A percentile compares a stretch with the other conserved stretches of the same genome.
These are phyloP conservation scores for Pleomassaria siparia DNA, from an alignment of 2,329 filamentous ascomycete species.

Conservation along the genomic window DNA sequence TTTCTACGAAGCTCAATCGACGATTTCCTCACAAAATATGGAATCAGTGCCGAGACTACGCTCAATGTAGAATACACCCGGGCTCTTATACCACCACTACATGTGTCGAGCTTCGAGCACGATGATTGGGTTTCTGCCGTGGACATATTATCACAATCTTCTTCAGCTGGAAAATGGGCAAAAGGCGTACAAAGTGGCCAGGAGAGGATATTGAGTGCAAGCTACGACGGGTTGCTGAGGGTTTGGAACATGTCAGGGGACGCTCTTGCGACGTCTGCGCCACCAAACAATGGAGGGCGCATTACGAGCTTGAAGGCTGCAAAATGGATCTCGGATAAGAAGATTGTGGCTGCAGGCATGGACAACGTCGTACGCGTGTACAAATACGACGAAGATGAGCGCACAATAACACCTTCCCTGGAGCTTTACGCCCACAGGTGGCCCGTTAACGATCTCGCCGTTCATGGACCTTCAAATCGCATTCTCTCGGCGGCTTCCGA, in stretches of 20 bases:
- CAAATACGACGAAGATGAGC: slow-evolving; percentile 74
- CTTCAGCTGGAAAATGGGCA: slow-evolving; percentile 61
- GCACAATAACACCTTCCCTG: slow-evolving; percentile 68
- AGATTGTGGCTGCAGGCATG: slow-evolving; percentile 79
- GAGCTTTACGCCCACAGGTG: slow-evolving; percentile 83
- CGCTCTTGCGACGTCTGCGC: slow-evolving; percentile 73
- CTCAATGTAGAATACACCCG: slow-evolving; percentile 91
- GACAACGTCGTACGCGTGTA: slow-evolving; percentile 87
- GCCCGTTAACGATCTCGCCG: slow-evolving; percentile 71
- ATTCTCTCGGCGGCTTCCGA: slow-evolving; percentile 86
- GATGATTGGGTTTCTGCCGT: slow-evolving; percentile 95
- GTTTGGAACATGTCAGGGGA: slow-evolving; percentile 89
- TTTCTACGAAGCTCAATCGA: slow-evolving; percentile 88
- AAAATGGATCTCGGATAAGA: slow-evolving; percentile 75
- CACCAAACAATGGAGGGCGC: slow-evolving; percentile 63
- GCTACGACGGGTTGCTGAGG: slow-evolving; percentile 85
- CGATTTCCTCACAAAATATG: slow-evolving; percentile 83
- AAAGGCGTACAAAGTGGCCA: slow-evolving; percentile 55
- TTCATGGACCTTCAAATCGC: slow-evolving; percentile 71
- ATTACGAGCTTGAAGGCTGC: slow-evolving; percentile 75
- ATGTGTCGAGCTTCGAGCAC: slow-evolving; percentile 91
- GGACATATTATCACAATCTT: slow-evolving; percentile 73
- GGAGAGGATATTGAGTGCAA: slow-evolving; percentile 82
- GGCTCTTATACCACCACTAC: slow-evolving; percentile 83
- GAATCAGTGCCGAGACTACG: slow-evolving; percentile 84